Evolutionary conservation across 306 rosid genomes (phyloP), one percentile per base, ranked within the genome.

Genomic region (Urtica urens): DNA sequence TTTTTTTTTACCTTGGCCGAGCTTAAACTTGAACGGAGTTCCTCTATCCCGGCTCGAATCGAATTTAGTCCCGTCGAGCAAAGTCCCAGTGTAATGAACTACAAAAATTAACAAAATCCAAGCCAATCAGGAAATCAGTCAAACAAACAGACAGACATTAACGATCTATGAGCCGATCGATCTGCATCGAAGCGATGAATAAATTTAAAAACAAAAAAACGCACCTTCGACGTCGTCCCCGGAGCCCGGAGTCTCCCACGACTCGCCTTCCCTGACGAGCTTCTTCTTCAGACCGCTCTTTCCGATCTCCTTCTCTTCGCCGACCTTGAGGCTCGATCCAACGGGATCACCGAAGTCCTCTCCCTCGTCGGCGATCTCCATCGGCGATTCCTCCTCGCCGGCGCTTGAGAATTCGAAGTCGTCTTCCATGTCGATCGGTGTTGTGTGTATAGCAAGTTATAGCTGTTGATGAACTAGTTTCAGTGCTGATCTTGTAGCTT

Each of bases 171-270:
- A 11, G 17, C 11, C 5, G 6, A 40, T 39, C 44, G 7, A 40
- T 38, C 42, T 38, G n/a, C n/a, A n/a, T 17, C 9, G 45, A 3
- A 3, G 16, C 18, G 7, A 45, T 10, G 17, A 5, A 28, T 28
- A 2, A 16, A 48, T 22, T 46, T 14, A 12, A 15, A 12, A 15
- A 2, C 5, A 7, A 14, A 38, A 7, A 38, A 31, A 1, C 11
- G 7, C 56, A 79, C 94, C 94, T 81, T 86, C 78, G 26, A 86
- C 88, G 58, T 86, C 93, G 12, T 86, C 93, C 13, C 93, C 93
- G 55, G 46, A 38, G 24, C 41, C 3, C 2, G 96, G 93, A 15
- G 72, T 72, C 3, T 81, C 93, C 93, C 86, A 86, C 0, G 79
- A 82, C 64, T 73, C 74, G 42, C 95, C 95, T 65, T 86, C 81